These are phyloP conservation scores for Eutypella sp. DNA, from an alignment of 2,329 filamentous ascomycete genomes.

Conservation along the genomic window DNA sequence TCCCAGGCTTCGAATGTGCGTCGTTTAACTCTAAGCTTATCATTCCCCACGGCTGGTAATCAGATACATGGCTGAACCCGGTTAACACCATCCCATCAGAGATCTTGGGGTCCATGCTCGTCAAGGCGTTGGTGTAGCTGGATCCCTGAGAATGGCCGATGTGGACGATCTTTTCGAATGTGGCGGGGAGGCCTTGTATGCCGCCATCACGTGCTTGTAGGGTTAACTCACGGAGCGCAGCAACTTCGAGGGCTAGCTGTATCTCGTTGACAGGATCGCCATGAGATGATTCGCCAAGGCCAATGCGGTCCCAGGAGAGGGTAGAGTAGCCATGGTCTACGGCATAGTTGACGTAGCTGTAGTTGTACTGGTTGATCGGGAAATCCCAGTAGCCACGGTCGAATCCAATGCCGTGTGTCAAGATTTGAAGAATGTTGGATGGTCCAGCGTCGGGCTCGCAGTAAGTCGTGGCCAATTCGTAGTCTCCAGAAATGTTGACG, in stretches of 20 bases:
- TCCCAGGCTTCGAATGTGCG: constrained; percentile 28
- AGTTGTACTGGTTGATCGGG: constrained; percentile 52
- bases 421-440: constrained; percentile 37
- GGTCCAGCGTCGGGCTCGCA: constrained; percentile 49
- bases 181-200: constrained; percentile 32
- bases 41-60: constrained; percentile 38
- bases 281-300: constrained; percentile 53
- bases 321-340: constrained; percentile 53
- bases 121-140: constrained; percentile 50
- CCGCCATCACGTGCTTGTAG: constrained; percentile 39
- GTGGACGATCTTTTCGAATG: constrained; percentile 46
- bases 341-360: constrained; percentile 56
- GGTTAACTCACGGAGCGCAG: constrained; percentile 51
- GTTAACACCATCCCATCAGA: constrained; percentile 57
- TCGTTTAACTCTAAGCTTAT: constrained; percentile 43
- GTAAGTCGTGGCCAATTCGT: constrained; percentile 56
- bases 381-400: constrained; percentile 59
- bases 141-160: constrained; percentile 63
- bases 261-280: constrained; percentile 57
- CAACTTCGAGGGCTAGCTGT: constrained; percentile 54
- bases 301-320: constrained; percentile 57
- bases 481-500: constrained; percentile 34
- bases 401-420: constrained; percentile 52
- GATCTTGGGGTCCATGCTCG: constrained; percentile 38
- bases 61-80: constrained; percentile 48